Percentiles rank a stretch among this genome's conserved stretches.
These are phyloP conservation scores for Malus sieversii DNA, from an alignment of 306 rosid genomes.

Conservation along the genomic window DNA sequence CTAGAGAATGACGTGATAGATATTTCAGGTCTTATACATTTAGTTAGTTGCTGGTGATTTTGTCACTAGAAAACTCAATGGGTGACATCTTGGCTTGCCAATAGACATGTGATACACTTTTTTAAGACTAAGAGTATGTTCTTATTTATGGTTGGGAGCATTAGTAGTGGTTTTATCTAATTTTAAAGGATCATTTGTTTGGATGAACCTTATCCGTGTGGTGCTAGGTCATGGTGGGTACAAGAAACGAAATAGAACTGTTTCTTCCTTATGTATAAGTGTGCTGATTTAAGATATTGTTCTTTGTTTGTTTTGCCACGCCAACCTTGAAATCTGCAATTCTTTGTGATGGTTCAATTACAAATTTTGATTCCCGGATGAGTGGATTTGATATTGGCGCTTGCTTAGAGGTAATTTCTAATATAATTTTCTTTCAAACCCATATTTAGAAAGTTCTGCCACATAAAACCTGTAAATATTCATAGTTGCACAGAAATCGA, in stretches of 20 bases:
- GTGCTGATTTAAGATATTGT: neutral
- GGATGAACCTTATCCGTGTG: neutral
- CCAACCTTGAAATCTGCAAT: conserved; percentile 44
- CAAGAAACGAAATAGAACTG: neutral
- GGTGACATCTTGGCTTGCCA: neutral
- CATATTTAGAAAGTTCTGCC: neutral
- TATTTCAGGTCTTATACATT: neutral
- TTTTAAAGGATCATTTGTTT: neutral
- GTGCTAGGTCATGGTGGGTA: neutral
- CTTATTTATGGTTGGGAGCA: neutral
- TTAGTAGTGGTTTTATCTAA: neutral
- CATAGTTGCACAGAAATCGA: neutral
- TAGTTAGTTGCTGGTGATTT: neutral
- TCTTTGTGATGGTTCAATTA: conserved; percentile 87
- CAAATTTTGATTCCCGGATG: conserved; percentile 52
- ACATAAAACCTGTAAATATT: neutral
- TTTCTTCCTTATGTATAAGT: neutral
- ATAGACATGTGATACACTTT: neutral
- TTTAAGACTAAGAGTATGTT: neutral
- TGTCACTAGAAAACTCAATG: neutral
- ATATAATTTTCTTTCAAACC: neutral
- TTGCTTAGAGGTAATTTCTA: conserved; percentile 75
- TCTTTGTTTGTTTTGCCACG: neutral
- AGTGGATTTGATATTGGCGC: conserved; percentile 84
- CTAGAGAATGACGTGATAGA: too few relatives aligned